Evolutionary conservation across 768 basidiomycete genomes (phyloP).

Genomic region (Albatrellus ellisii): DNA sequence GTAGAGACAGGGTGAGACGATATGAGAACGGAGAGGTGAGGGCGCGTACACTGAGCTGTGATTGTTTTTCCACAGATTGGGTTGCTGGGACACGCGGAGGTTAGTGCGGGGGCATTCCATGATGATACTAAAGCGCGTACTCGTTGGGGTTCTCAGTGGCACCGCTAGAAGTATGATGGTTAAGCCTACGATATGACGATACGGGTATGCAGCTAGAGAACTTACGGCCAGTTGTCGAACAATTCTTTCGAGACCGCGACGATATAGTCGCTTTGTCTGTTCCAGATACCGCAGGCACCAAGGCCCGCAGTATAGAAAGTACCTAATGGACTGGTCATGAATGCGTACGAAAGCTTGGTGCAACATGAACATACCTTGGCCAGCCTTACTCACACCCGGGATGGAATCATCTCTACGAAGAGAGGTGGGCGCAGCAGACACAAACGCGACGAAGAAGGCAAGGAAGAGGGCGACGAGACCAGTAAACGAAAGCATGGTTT

Average conservation of each 20-base stretch:
- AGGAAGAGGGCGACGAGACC: no score
- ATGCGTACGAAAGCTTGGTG: no score
- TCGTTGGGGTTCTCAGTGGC: background rate
- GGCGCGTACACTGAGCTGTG: background rate
- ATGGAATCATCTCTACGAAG: no score
- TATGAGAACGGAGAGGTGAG: background rate
- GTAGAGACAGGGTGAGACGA: no score
- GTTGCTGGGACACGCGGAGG: no score
- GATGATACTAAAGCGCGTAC: background rate
- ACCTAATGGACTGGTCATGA: background rate
- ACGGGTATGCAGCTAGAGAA: background rate
- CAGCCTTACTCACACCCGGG: no score
- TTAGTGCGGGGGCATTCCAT: background rate
- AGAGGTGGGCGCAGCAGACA: no score
- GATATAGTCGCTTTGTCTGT: background rate
- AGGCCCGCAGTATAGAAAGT: background rate
- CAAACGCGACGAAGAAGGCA: no score
- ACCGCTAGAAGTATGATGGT: background rate
- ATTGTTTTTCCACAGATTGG: background rate
- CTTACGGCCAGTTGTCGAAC: constrained; percentile 1
- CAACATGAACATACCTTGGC: background rate
- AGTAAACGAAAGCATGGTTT: no score
- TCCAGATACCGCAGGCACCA: background rate
- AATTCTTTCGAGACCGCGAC: background rate
- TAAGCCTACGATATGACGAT: background rate